These are phyloP conservation scores for Mycogone perniciosa DNA, from an alignment of 2,329 filamentous ascomycete species.

Conservation along the genomic window DNA sequence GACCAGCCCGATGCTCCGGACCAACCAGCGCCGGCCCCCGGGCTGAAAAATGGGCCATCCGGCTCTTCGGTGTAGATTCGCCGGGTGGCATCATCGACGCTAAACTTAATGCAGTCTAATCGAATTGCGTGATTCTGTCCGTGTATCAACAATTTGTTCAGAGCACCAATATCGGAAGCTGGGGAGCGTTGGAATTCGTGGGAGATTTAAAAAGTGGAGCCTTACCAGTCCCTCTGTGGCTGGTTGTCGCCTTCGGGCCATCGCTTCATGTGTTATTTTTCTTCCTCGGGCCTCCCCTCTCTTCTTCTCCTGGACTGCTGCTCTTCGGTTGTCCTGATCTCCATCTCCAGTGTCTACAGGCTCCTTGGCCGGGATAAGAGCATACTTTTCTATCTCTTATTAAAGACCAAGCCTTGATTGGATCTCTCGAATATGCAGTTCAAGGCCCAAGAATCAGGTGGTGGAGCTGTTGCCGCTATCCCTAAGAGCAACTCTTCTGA, in stretches of 20 bases:
- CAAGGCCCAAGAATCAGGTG: too few relatives aligned
- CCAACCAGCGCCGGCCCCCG: constrained; percentile 31
- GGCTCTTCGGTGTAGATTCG: constrained; percentile 10
- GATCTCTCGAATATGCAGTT: too few relatives aligned
- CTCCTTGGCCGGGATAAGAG: not conserved
- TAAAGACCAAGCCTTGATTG: too few relatives aligned
- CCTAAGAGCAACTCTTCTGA: not conserved
- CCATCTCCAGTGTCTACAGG: constrained; percentile 9
- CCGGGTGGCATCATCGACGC: constrained; percentile 23
- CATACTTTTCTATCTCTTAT: too few relatives aligned
- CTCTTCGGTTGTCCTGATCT: constrained; percentile 10
- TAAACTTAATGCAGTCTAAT: constrained; percentile 26
- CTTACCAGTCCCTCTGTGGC: constrained; percentile 21
- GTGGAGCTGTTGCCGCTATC: too few relatives aligned
- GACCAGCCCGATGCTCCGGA: constrained; percentile 9
- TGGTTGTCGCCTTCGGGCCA: constrained; percentile 17
- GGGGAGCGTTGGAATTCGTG: constrained; percentile 10
- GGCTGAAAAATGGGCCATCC: constrained; percentile 13
- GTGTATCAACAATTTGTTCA: constrained; percentile 32
- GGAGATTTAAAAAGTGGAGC: constrained; percentile 15
- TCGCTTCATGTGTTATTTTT: not conserved
- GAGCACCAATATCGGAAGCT: constrained; percentile 5
- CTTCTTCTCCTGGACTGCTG: constrained; percentile 6
- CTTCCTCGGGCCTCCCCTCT: constrained; percentile 12
- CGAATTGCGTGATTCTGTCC: constrained; percentile 36